Base-by-base conservation (phyloP, 1,284 basidiomycete species). In the Apiotrichum sp. region DNA sequence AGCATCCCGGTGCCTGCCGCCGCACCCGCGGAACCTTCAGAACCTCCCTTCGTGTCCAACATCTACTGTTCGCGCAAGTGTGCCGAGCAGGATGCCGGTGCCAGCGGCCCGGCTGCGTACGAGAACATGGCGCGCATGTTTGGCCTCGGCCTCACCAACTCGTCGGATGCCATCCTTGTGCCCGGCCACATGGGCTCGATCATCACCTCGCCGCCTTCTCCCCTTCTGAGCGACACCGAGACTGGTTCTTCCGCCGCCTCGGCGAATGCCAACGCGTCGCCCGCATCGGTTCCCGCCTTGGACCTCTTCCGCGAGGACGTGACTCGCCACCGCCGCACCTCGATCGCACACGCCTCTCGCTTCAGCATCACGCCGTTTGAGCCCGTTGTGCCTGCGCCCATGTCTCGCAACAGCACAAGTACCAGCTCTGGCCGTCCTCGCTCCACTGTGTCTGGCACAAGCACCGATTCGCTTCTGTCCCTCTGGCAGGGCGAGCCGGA, bases 21-120 rank as follows among this genome's bases (percentile, higher is more conserved):
- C 11, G 29, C 29, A 29, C 29, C 29, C 29, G 29, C 29, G 29
- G 29, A 29, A 29, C 29, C 29, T 29, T 29, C 29, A 29, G 40
- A 39, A 16, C 50, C 53, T 2, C 43, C 52, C 0, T 66, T 68
- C 53, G 52, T 55, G n/a, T 73, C 71, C 9, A 52, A 58, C 34
- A 71, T 74, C 50, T 74, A 74, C 62, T 74, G 72, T 57, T 69
- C 67, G 14, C 59, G 52, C 22, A 59, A 58, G 2, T 74, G 72
- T 55, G 63, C 61, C 9, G 57, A 64, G 33, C 47, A 48, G 35
- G 47, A 48, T 39, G 66, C 62, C 4, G 65, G 65, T 29, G 40
- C 57, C 62, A 46, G 63, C 61, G 47, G 47, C 3, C 59, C 59
- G 9, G 62, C 57, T 16, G 62, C 63, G 5, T 68, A 65, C 57